Evolutionary conservation across 805 yeast genomes (phyloP), one percentile per base, ranked within the genome.

Genomic region (Ogataea corticis): DNA sequence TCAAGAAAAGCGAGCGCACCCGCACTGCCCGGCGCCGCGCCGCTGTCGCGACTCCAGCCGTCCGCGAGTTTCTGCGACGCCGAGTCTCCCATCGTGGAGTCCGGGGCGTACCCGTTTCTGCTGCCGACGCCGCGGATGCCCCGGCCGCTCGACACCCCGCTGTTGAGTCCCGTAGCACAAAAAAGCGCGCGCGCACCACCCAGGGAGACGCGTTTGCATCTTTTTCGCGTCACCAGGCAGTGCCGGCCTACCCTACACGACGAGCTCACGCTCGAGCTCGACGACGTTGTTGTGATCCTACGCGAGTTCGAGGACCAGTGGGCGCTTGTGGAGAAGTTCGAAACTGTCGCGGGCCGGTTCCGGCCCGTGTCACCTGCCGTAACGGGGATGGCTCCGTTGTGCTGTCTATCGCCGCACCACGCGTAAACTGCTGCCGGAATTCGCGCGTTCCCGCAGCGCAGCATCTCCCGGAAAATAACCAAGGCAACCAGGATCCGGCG

Each of bases 321-420:
- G 43, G 43, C 37, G n/a, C 15, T 23, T 23, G 43, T 40, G 30
- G 43, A 40, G 18, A 33, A 40, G 19, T 23, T 40, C 12, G 34
- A 16, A 4, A 10, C 7, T 2, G 35, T 30, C n/a, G 40, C 14
- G 2, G 35, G 17, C 9, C 31, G 23, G 16, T 16, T 23, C 10
- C 43, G 25, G 28, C 15, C 27, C 15, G 40, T 32, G 15, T 30
- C 25, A 12, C 32, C 36, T 16, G 25, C 35, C 3, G 16, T 16
- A 11, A 32, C 32, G 17, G 43, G 43, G 2, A 25, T 33, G 25
- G 43, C 37, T 3, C 43, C 43, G 11, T 19, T 40, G 16, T 40
- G 43, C 18, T 40, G 43, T 40, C 21, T 38, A 14, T 21, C 41
- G 14, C 31, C 31, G 13, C 14, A 28, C 14, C 14, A 7, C 13